These are phyloP conservation scores for Cyberlindnera subsufficiens DNA, from an alignment of 805 yeast species.

Conservation along the genomic window DNA sequence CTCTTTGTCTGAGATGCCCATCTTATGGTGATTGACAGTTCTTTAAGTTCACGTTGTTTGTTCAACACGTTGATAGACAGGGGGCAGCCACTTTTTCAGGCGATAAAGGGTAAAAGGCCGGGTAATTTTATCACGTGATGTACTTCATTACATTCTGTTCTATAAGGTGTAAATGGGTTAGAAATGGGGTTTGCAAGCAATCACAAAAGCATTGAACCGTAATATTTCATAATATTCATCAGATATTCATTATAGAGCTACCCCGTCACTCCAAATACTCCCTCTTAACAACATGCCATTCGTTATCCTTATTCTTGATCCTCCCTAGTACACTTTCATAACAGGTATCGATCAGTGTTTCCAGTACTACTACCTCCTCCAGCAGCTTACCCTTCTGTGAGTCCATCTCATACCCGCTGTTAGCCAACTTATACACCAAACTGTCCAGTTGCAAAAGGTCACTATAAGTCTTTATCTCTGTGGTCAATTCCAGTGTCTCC, in stretches of 20 bases:
- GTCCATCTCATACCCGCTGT: constrained; percentile 9
- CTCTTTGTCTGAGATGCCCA: constrained; percentile 32
- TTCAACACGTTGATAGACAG: background rate
- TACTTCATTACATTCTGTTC: too few species aligned
- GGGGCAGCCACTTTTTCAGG: too few species aligned
- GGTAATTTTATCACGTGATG: background rate
- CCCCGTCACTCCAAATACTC: constrained; percentile 7
- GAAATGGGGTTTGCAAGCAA: too few species aligned
- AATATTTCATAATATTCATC: background rate
- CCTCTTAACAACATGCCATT: constrained; percentile 22
- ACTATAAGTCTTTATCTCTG: constrained; percentile 2
- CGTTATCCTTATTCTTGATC: constrained; percentile 15
- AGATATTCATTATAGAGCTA: background rate
- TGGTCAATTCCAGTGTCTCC: constrained; percentile 9
- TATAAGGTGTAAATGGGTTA: too few species aligned
- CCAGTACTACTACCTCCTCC: background rate
- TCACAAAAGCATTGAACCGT: too few species aligned
- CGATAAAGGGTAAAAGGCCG: background rate
- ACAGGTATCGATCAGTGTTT: background rate
- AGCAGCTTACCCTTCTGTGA: background rate
- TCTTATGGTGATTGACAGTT: constrained; percentile 1
- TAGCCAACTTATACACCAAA: constrained; percentile 19
- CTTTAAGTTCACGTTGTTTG: background rate
- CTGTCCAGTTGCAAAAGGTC: constrained; percentile 18
- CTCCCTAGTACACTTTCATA: background rate